Conservation (phyloP, 73 alveolate species). For the Diophrys appendiculata region DNA sequence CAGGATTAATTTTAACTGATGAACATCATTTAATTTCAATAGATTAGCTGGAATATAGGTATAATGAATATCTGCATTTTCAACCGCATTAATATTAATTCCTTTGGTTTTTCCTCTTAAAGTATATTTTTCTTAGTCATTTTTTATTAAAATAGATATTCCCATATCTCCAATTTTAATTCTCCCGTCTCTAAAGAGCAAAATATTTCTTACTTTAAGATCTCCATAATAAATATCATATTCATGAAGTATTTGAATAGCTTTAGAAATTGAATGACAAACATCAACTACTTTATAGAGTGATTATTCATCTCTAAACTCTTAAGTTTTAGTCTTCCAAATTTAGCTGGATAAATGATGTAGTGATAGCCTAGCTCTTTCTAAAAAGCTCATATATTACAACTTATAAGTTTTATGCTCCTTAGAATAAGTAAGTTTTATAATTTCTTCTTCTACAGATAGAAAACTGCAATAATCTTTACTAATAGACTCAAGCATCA, state of each 20-base stretch:
- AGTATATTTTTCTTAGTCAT: neutral
- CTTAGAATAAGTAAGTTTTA: neutral
- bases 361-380: neutral
- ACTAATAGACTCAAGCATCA: neutral
- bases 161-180: neutral
- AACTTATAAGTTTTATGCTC: too few species aligned
- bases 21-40: too few species aligned
- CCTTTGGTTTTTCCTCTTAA: neutral
- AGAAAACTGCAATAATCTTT: neutral
- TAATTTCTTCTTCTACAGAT: neutral
- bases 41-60: too few species aligned
- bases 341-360: neutral
- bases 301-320: neutral
- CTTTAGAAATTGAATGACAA: neutral
- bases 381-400: too few species aligned
- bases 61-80: too few species aligned
- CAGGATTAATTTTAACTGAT: too few species aligned
- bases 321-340: neutral
- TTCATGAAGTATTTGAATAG: neutral
- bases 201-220: neutral
- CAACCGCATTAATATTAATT: too few species aligned
- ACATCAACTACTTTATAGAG: neutral
- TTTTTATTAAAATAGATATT: neutral
- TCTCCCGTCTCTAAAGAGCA: neutral
- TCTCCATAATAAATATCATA: neutral